Conservation (phyloP, 495 filamentous ascomycete genomes). For the Podospora anserina region DNA sequence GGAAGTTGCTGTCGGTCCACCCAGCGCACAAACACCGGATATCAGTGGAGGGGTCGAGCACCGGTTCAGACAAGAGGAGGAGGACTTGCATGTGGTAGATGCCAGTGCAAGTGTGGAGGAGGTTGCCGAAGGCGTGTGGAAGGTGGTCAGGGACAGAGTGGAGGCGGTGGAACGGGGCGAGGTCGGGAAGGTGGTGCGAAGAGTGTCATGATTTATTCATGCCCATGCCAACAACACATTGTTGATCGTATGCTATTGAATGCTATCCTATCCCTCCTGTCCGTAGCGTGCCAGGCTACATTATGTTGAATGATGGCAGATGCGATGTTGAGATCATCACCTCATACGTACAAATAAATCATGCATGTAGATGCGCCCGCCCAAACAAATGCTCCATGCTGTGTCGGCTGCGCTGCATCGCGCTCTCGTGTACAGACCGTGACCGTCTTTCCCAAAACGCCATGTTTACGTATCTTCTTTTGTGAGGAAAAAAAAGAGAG, state of each 20-base stretch:
- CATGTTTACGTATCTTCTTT: constrained; percentile 5
- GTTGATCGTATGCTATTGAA: background rate
- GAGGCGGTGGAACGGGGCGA: constrained; percentile 47
- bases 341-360: constrained; percentile 8
- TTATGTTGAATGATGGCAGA: constrained; percentile 28
- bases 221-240: background rate
- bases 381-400: constrained; percentile 5
- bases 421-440: background rate
- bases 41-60: constrained; percentile 31
- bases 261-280: background rate
- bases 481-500: background rate
- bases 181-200: constrained; percentile 43
- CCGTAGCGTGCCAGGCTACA: background rate
- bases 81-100: constrained; percentile 55
- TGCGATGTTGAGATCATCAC: constrained; percentile 34
- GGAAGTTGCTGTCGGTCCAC: constrained; percentile 30
- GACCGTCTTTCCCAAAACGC: constrained; percentile 18
- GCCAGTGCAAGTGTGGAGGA: constrained; percentile 50
- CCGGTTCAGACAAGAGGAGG: constrained; percentile 48
- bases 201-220: constrained; percentile 31
- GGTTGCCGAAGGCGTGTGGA: constrained; percentile 51
- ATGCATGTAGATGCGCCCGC: constrained; percentile 7
- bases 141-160: constrained; percentile 43
- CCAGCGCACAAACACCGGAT: constrained; percentile 9
- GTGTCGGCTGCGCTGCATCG: background rate